Evolutionary conservation across 2,329 filamentous ascomycete genomes (phyloP).

Genomic region (Fusarium pseudonygamai): DNA sequence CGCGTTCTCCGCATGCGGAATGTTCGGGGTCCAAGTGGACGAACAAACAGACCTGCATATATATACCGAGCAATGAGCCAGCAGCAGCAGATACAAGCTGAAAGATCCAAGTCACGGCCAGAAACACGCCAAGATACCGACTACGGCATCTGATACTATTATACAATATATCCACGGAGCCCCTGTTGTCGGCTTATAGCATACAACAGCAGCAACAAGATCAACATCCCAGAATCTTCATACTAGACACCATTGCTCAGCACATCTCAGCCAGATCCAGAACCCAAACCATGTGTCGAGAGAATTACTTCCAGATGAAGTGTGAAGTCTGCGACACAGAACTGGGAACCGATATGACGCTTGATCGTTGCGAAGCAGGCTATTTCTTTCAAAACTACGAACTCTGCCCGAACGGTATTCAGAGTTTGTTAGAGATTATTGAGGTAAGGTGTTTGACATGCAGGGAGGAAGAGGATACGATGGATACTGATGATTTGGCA

Average conservation of each 20-base stretch:
- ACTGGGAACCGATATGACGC: not conserved
- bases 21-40: not conserved
- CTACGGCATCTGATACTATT: too few relatives aligned
- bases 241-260: not conserved
- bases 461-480: not conserved
- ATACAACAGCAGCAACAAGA: not conserved
- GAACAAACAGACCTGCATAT: not conserved
- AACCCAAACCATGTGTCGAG: not conserved
- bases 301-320: not conserved
- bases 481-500: not conserved
- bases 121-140: not conserved
- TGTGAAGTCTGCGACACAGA: not conserved
- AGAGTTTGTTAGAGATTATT: not conserved
- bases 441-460: not conserved
- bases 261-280: not conserved
- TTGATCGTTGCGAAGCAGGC: not conserved
- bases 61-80: not conserved
- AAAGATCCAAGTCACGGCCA: not conserved
- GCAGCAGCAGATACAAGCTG: not conserved
- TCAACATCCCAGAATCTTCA: not conserved
- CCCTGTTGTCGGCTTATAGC: accelerated
- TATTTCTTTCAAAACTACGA: not conserved
- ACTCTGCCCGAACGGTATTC: not conserved
- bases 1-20: accelerated
- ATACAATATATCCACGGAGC: accelerated